phyloP scores from a whole-genome alignment of 345 rosid genomes.

The Populus nigra region DNA sequence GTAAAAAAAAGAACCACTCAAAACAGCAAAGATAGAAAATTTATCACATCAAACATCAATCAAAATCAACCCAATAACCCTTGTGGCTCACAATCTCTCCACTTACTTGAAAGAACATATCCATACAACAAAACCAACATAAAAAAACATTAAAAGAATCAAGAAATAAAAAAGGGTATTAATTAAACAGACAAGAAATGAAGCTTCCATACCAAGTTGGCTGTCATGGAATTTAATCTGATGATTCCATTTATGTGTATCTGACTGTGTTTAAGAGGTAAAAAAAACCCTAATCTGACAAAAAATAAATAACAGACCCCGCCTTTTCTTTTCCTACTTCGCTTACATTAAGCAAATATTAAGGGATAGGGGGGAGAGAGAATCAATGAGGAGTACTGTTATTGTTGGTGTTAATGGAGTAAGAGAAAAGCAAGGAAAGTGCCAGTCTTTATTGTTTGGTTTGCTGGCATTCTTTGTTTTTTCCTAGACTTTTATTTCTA shows the following conservation, averaged over 20 bases:
- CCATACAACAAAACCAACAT: neutral
- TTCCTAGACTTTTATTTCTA: neutral
- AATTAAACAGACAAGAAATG: conserved; percentile 15
- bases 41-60: conserved; percentile 11
- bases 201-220: conserved; percentile 34
- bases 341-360: neutral
- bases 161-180: neutral
- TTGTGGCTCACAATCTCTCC: neutral
- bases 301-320: neutral
- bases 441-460: neutral
- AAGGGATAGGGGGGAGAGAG: conserved; percentile 8
- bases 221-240: conserved; percentile 17
- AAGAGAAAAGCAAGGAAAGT: conserved; percentile 6
- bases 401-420: conserved; percentile 12
- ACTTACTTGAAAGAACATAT: neutral
- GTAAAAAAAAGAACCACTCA: conserved; percentile 19
- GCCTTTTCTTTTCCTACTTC: neutral
- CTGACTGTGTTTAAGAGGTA: neutral
- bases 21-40: conserved; percentile 17
- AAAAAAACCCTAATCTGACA: conserved; percentile 31
- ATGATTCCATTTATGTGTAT: conserved; percentile 8
- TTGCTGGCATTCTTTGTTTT: conserved; percentile 22
- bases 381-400: neutral
- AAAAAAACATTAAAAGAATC: neutral
- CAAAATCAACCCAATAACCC: conserved; percentile 25